Conservation (phyloP, 116 monocot species). For the Zostera marina region DNA sequence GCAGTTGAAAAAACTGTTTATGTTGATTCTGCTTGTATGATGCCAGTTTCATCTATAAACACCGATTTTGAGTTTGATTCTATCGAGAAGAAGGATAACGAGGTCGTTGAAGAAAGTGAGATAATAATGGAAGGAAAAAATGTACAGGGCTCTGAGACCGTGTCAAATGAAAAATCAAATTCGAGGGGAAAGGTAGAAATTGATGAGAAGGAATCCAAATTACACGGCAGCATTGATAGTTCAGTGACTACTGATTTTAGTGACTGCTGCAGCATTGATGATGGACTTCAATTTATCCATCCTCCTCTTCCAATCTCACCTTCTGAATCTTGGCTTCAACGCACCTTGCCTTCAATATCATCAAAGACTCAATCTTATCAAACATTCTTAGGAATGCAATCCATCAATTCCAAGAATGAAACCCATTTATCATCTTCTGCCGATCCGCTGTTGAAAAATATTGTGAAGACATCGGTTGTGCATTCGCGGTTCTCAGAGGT, state of each 20-base stretch:
- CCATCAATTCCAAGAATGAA: slow-evolving; percentile 23
- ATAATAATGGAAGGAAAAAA: slow-evolving; percentile 17
- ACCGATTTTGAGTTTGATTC: background rate
- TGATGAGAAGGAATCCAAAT: slow-evolving; percentile 1
- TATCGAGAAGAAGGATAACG: slow-evolving; percentile 12
- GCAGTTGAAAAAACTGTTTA: slow-evolving; percentile 18
- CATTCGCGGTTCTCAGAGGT: slow-evolving; percentile 48
- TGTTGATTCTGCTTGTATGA: slow-evolving; percentile 26
- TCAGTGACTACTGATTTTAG: slow-evolving; percentile 5
- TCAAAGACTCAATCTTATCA: slow-evolving; percentile 26
- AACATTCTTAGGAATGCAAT: slow-evolving; percentile 38
- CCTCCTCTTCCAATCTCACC: background rate
- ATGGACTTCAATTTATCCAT: slow-evolving; percentile 16
- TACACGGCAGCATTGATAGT: background rate
- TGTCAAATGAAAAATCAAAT: background rate
- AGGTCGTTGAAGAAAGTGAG: slow-evolving; percentile 8
- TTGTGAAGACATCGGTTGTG: slow-evolving; percentile 15
- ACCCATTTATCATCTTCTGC: slow-evolving; percentile 3
- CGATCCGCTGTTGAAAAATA: slow-evolving; percentile 9
- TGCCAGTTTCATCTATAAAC: slow-evolving; percentile 11
- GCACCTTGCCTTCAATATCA: slow-evolving; percentile 32
- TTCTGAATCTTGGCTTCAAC: slow-evolving; percentile 1
- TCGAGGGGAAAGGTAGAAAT: slow-evolving; percentile 1
- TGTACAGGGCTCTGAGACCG: slow-evolving; percentile 15
- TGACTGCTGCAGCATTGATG: slow-evolving; percentile 10